These are phyloP conservation scores for Tuber calosporum DNA, from an alignment of 495 filamentous ascomycete genomes.

Conservation along the genomic window DNA sequence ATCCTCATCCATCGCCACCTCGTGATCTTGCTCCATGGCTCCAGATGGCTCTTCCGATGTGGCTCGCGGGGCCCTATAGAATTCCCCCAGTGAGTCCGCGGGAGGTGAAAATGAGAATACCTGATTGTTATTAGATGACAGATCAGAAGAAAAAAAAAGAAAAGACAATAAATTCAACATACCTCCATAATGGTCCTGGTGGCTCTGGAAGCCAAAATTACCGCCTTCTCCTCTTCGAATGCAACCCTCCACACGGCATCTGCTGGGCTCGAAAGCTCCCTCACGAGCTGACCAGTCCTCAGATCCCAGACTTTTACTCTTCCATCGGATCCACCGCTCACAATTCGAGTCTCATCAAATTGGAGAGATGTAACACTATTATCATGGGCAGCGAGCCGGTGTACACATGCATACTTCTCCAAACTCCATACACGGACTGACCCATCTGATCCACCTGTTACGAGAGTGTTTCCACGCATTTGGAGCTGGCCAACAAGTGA, in stretches of 20 bases:
- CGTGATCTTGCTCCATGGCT: slow-evolving; percentile 36
- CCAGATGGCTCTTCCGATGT: slow-evolving; percentile 34
- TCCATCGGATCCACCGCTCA: slow-evolving; percentile 91
- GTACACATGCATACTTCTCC: slow-evolving; percentile 77
- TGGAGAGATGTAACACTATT: slow-evolving; percentile 96
- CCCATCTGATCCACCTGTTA: slow-evolving; percentile 93
- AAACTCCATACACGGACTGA: slow-evolving; percentile 94
- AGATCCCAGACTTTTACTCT: slow-evolving; percentile 97
- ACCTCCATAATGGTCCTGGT: slow-evolving; percentile 96
- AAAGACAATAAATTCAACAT: slow-evolving; percentile 39
- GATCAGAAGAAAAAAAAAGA: slow-evolving; percentile 9
- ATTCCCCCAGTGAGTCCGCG: slow-evolving; percentile 55
- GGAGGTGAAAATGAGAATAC: slow-evolving; percentile 89
- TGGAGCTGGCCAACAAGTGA: slow-evolving; percentile 96
- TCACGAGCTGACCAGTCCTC: slow-evolving; percentile 77
- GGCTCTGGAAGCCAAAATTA: slow-evolving; percentile 81
- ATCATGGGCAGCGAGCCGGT: slow-evolving; percentile 93
- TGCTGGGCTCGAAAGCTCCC: slow-evolving; percentile 80
- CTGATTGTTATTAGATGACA: slow-evolving; percentile 45
- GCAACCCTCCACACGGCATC: slow-evolving; percentile 97
- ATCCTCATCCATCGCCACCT: slow-evolving; percentile 39
- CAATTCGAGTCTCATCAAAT: slow-evolving; percentile 89
- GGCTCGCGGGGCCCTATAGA: slow-evolving; percentile 31
- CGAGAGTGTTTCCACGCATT: slow-evolving; percentile 85
- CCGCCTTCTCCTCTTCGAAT: slow-evolving; percentile 95